Evolutionary conservation across 169 alveolate genomes (phyloP), one percentile per base, ranked within the genome.

Genomic region (Plasmodium inui): DNA sequence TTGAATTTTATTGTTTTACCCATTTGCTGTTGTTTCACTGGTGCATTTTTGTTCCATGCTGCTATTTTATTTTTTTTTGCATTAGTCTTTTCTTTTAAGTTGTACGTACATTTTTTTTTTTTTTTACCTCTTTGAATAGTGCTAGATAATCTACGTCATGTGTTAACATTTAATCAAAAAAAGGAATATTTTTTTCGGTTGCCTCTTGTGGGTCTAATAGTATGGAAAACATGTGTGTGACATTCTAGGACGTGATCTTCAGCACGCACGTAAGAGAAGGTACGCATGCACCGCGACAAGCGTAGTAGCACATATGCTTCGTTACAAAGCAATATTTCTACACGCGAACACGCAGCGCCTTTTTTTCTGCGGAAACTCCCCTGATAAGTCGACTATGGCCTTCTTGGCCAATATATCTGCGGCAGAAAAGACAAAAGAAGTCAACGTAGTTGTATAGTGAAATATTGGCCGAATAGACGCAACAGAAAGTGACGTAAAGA

Each of bases 111-210:
- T 78, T 32, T 78, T 37, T 37, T n/a, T 37, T 41, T 67, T 67
- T 67, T 57, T 57, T 19, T 57, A 57, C 19, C 32, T 39, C 22
- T 78, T 78, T 19, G 44, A 19, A 41, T 4, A 79, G 32, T 79
- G 46, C 55, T 19, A 79, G 7, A 41, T 50, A 34, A 41, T 79
- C 19, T 44, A n/a, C 55, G 10, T 30, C 32, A 79, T 12, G 57
- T 28, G n/a, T 79, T 79, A 79, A 34, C 26, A 79, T 41, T 79
- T 79, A 30, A 57, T 39, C 26, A 53, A 17, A 82, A 82, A 28
- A 26, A 14, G 39, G 32, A 50, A 80, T 26, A 22, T 37, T 41
- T 81, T 81, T 14, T 81, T 50, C 28, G 79, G 79, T 55, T 61
- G 53, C 61, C 78, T 67, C 76, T 30, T 53, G n/a, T 6, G 3